A percentile compares a stretch with the other conserved stretches of the same genome.
Evolutionary conservation across 2,329 filamentous ascomycete species (phyloP).

Genomic region (Septoria linicola): DNA sequence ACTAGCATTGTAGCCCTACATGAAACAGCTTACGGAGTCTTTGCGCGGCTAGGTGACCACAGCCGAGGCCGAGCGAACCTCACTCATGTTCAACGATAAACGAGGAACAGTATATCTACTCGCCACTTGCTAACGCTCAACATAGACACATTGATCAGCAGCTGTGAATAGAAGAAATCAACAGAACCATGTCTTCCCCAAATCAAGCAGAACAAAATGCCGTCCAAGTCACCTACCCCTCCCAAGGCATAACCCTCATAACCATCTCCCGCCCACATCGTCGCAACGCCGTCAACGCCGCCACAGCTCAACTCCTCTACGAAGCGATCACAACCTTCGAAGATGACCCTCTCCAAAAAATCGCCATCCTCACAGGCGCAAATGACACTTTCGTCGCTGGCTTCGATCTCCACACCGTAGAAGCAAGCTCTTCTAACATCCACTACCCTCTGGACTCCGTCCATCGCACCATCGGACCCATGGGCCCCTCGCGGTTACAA

Average conservation of each 20-base stretch:
- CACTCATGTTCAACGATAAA: too few relatives aligned
- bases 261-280: conserved; percentile 53
- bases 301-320: conserved; percentile 51
- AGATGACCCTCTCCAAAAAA: conserved; percentile 50
- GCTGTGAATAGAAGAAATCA: too few relatives aligned
- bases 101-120: too few relatives aligned
- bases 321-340: conserved; percentile 53
- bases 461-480: conserved; percentile 47
- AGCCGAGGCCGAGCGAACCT: too few relatives aligned
- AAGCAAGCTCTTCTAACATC: conserved; percentile 6
- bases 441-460: conserved; percentile 5
- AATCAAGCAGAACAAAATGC: conserved; percentile 12
- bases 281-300: conserved; percentile 54
- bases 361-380: conserved; percentile 47
- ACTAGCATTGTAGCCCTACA: too few relatives aligned
- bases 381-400: conserved; percentile 55
- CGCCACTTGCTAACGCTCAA: too few relatives aligned
- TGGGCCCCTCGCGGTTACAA: conserved; percentile 54
- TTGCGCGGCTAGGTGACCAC: too few relatives aligned
- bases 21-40: too few relatives aligned
- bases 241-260: conserved; percentile 54
- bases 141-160: too few relatives aligned
- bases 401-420: conserved; percentile 52
- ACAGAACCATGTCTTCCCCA: neutral
- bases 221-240: conserved; percentile 28